A percentile compares a stretch with the other conserved stretches of the same genome.
phyloP scores from a whole-genome alignment of 2,329 filamentous ascomycete genomes.

The Blastomyces percursus region DNA sequence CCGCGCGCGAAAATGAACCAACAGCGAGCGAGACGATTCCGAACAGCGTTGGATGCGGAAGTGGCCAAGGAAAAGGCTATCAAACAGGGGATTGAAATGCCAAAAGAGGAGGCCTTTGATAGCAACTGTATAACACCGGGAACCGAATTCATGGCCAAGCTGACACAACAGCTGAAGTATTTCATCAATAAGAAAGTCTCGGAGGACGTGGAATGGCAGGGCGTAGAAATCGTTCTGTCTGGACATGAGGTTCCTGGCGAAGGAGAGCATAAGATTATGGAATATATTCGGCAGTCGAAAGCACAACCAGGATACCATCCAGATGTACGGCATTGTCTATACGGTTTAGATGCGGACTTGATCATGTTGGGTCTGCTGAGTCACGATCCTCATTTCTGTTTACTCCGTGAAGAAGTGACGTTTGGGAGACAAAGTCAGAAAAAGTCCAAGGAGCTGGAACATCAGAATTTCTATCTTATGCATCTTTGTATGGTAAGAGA shows the following conservation, averaged over 20 bases:
- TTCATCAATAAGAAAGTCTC: constrained; percentile 99
- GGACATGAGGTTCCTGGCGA: constrained; percentile 97
- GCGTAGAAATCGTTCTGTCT: constrained; percentile 88
- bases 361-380: constrained; percentile 98
- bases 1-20: constrained; percentile 99
- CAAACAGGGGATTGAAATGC: constrained; percentile 77
- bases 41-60: constrained; percentile 86
- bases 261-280: constrained; percentile 99
- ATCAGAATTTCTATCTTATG: constrained; percentile 97
- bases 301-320: constrained; percentile 85
- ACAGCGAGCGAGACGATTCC: constrained; percentile 87
- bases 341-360: constrained; percentile 91
- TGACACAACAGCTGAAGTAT: constrained; percentile 89
- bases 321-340: constrained; percentile 91
- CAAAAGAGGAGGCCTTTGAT: constrained; percentile 91
- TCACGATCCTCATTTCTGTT: constrained; percentile 95
- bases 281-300: constrained; percentile 96
- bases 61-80: constrained; percentile 86
- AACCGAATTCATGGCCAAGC: constrained; percentile 94
- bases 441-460: constrained; percentile 92
- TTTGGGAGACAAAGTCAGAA: constrained; percentile 80
- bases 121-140: constrained; percentile 98
- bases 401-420: constrained; percentile 93
- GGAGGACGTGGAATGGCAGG: constrained; percentile 95
- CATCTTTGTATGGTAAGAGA: constrained; percentile 96